Evolutionary conservation across 805 yeast species (phyloP), one percentile per base, ranked within the genome.

Genomic region (Candida sphagnicola): DNA sequence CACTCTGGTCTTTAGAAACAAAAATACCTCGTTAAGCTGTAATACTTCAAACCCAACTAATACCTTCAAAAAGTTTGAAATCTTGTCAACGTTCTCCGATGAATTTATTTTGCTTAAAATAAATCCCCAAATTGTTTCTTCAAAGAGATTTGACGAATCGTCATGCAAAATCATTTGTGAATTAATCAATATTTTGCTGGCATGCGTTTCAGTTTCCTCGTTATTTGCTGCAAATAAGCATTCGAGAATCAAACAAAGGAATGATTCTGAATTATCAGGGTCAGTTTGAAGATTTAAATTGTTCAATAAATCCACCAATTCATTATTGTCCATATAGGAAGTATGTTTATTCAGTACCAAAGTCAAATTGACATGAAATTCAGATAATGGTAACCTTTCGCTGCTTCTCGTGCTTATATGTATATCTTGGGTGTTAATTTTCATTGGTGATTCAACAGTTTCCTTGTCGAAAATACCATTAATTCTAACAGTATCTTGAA

Each of bases 391-490:
- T 26, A 42, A 42, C 18, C 38, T 25, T 4, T 38, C 40, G 21
- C 28, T 35, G 8, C 18, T 28, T 18, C 38, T 19, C 16, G 28
- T 38, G 17, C 30, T 34, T 29, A 33, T 32, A 15, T 16, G 29
- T 4, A 18, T 11, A 18, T 49, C 51, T 2, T 47, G 52, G 1
- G 53, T 46, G 33, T 46, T 53, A 2, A 62, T 53, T 26, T 54
- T 59, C 57, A 66, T 50, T 0, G 72, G 72, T 1, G 70, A 60
- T 6, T 64, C 71, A 3, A 48, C 51, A 2, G 56, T 52, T 8
- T 57, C 59, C 39, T 57, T 45, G 5, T 51, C 43, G 49, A 53
- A 50, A 28, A 52, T 32, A 10, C 16, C 41, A 18, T 18, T 3
- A 16, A 13, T 25, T 21, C 14, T 17, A 5, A 30, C 11, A 5